phyloP scores from a whole-genome alignment of 441 rosid species.

The Pelargonium australe region DNA sequence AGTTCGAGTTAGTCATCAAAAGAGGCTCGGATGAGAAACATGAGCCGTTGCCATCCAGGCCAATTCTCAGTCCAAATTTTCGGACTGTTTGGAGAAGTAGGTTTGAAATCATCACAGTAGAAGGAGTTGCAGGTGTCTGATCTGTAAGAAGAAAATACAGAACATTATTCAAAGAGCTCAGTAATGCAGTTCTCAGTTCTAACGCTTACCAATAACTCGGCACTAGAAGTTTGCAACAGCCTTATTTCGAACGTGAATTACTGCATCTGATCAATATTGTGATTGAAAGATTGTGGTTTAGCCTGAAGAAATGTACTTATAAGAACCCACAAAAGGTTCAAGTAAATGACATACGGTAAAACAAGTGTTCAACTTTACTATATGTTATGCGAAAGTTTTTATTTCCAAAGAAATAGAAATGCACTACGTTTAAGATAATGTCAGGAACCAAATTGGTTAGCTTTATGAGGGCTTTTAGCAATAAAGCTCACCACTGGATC shows the following conservation, averaged over 20 bases:
- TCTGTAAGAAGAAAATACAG: slow-evolving; percentile 43
- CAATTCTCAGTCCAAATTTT: slow-evolving; percentile 98
- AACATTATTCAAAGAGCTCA: background rate
- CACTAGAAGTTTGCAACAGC: no score
- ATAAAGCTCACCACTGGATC: slow-evolving; percentile 51
- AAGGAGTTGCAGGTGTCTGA: slow-evolving; percentile 80
- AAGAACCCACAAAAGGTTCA: background rate
- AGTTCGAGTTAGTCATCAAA: background rate
- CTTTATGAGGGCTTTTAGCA: background rate
- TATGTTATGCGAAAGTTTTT: no score
- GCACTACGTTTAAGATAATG: no score
- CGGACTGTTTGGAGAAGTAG: slow-evolving; percentile 73
- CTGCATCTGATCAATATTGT: no score
- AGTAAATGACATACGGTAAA: no score
- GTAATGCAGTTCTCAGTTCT: no score
- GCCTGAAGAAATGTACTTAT: slow-evolving; percentile 2
- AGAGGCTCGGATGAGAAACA: background rate
- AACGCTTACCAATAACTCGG: no score
- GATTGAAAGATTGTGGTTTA: background rate
- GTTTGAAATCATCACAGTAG: slow-evolving; percentile 80
- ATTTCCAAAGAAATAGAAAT: no score
- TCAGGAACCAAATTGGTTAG: no score
- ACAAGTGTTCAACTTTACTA: no score
- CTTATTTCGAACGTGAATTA: no score
- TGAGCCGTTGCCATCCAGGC: slow-evolving; percentile 79